These are phyloP conservation scores for Lasiosphaeriaceae sp. DNA, from an alignment of 495 filamentous ascomycete species.

Conservation along the genomic window DNA sequence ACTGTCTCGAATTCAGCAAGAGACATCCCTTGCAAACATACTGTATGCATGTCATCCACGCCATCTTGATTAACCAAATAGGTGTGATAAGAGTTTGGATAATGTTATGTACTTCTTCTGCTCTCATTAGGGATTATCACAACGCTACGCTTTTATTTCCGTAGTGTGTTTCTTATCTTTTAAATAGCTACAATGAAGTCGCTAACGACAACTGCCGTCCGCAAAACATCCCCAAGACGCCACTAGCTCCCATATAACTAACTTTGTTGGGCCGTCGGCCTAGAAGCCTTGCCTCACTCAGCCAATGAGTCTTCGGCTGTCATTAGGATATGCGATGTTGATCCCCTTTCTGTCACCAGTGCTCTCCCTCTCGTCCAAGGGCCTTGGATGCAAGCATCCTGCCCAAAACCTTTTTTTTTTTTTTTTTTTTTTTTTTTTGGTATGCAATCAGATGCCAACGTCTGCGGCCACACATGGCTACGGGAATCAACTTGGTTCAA, in stretches of 20 bases:
- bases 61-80: too few relatives aligned
- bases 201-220: not conserved
- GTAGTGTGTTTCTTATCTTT: not conserved
- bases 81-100: not conserved
- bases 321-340: conserved; percentile 1
- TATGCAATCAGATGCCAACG: too few relatives aligned
- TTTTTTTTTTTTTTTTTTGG: too few relatives aligned
- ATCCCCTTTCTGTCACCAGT: not conserved
- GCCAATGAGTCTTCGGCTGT: not conserved
- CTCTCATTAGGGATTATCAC: conserved; percentile 13
- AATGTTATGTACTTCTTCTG: not conserved
- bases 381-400: not conserved
- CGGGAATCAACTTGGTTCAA: not conserved
- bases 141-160: conserved; percentile 1
- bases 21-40: too few relatives aligned
- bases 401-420: not conserved
- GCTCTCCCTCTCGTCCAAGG: not conserved
- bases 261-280: not conserved
- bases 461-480: not conserved
- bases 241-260: too few relatives aligned
- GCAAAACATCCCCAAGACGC: too few relatives aligned
- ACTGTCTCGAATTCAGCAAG: too few relatives aligned
- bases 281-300: not conserved
- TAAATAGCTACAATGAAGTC: not conserved
- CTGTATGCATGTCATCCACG: too few relatives aligned